Evolutionary conservation across 1,139 yeast genomes (phyloP).

Genomic region (Starmera stellimalicola): DNA sequence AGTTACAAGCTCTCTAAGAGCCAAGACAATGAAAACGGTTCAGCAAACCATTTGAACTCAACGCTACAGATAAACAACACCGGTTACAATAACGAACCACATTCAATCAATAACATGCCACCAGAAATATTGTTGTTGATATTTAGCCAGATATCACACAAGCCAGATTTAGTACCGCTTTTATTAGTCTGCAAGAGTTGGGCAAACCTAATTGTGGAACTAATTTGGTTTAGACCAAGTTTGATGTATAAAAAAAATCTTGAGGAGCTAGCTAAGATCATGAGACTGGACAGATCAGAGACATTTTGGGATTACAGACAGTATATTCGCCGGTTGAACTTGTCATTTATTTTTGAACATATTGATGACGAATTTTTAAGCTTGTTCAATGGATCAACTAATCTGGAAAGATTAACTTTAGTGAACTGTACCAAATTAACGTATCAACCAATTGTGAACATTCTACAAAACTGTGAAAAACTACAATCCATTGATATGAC

Average conservation of each 20-base stretch:
- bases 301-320: slow-evolving; percentile 68
- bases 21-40: not conserved
- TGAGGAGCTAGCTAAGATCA: slow-evolving; percentile 40
- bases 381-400: slow-evolving; percentile 50
- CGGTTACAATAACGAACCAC: slow-evolving; percentile 6
- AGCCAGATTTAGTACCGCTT: slow-evolving; percentile 55
- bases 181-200: slow-evolving; percentile 75
- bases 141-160: slow-evolving; percentile 55
- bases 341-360: slow-evolving; percentile 62
- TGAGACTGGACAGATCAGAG: slow-evolving; percentile 36
- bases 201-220: slow-evolving; percentile 71
- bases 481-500: slow-evolving; percentile 85
- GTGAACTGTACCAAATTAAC: slow-evolving; percentile 69
- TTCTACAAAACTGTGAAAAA: slow-evolving; percentile 55
- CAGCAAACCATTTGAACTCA: not conserved
- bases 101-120: slow-evolving; percentile 58
- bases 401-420: slow-evolving; percentile 76
- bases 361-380: slow-evolving; percentile 59
- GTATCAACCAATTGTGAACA: slow-evolving; percentile 49
- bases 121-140: slow-evolving; percentile 72
- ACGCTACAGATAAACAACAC: not conserved
- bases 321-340: slow-evolving; percentile 71
- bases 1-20: not conserved
- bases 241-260: slow-evolving; percentile 47
- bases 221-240: slow-evolving; percentile 85